Percentiles rank a stretch among this genome's conserved stretches.
Evolutionary conservation across 1,284 basidiomycete genomes (phyloP).

Genomic region (Gastroboletus turbinatus): DNA sequence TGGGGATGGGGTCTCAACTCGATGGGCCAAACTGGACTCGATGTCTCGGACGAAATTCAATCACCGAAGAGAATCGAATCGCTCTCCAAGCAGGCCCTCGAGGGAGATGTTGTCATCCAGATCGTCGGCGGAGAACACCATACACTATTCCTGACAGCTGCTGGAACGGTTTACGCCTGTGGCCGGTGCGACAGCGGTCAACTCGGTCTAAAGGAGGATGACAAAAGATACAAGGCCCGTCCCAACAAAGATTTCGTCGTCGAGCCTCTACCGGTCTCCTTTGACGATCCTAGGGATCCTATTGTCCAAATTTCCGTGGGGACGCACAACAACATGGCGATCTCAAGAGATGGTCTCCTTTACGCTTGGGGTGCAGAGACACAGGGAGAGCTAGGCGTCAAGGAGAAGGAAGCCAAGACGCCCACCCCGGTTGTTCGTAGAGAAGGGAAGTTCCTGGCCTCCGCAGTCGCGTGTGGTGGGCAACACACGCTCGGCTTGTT

Average conservation of each 20-base stretch:
- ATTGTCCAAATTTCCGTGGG: slow-evolving; percentile 78
- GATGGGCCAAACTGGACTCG: slow-evolving; percentile 67
- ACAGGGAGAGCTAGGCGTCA: slow-evolving; percentile 67
- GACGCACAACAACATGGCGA: slow-evolving; percentile 80
- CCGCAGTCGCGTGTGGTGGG: slow-evolving; percentile 64
- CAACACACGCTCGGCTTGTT: slow-evolving; percentile 72
- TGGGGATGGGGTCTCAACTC: slow-evolving; percentile 94
- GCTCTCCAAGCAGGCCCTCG: slow-evolving; percentile 66
- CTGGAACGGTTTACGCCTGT: slow-evolving; percentile 82
- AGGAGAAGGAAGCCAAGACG: slow-evolving; percentile 55
- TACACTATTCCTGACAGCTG: slow-evolving; percentile 81
- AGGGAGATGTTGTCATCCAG: slow-evolving; percentile 66
- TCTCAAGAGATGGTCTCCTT: slow-evolving; percentile 74
- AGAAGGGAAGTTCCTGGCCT: slow-evolving; percentile 64
- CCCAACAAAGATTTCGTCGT: slow-evolving; percentile 55
- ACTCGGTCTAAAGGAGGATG: slow-evolving; percentile 69
- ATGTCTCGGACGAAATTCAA: slow-evolving; percentile 50
- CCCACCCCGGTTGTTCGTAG: slow-evolving; percentile 66
- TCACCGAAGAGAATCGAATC: slow-evolving; percentile 68
- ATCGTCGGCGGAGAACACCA: slow-evolving; percentile 84
- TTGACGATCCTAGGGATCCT: slow-evolving; percentile 64
- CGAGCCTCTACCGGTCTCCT: slow-evolving; percentile 64
- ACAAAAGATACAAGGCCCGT: slow-evolving; percentile 53
- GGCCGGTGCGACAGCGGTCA: slow-evolving; percentile 80
- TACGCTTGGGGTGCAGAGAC: slow-evolving; percentile 88